These are phyloP conservation scores for Oryza glumipatula DNA, from an alignment of 176 grass and related monocot genomes.

Conservation along the genomic window DNA sequence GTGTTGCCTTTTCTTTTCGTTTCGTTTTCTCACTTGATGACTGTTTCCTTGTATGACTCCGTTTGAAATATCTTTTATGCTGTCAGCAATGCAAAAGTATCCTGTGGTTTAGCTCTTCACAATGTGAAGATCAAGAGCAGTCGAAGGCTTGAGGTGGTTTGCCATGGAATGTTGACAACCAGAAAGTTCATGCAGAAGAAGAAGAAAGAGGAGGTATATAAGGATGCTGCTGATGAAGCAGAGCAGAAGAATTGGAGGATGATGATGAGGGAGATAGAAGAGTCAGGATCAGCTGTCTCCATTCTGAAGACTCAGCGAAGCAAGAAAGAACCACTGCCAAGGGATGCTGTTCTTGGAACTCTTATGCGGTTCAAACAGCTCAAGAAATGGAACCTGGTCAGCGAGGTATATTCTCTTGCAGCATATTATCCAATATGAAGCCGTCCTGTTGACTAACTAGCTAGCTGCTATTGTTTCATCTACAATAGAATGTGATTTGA, in stretches of 20 bases:
- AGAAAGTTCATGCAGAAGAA: slow-evolving; percentile 88
- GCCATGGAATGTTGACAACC: slow-evolving; percentile 71
- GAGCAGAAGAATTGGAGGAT: slow-evolving; percentile 82
- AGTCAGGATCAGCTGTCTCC: slow-evolving; percentile 63
- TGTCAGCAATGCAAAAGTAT: slow-evolving; percentile 67
- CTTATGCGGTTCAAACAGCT: slow-evolving; percentile 89
- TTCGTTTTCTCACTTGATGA: not conserved
- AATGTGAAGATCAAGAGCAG: slow-evolving; percentile 51
- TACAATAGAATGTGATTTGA: slow-evolving; percentile 6
- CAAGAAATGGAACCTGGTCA: slow-evolving; percentile 87
- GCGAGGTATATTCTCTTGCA: slow-evolving; percentile 64
- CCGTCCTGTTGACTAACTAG: slow-evolving; percentile 12
- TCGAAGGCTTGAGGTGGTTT: slow-evolving; percentile 56
- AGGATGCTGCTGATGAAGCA: slow-evolving; percentile 67
- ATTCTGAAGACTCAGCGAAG: slow-evolving; percentile 65
- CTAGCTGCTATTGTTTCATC: not conserved
- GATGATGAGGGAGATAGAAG: slow-evolving; percentile 88
- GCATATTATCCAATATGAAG: slow-evolving; percentile 21
- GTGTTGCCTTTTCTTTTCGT: not conserved
- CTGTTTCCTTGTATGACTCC: slow-evolving; percentile 11
- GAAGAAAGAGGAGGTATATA: slow-evolving; percentile 73
- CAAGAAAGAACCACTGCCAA: slow-evolving; percentile 53
- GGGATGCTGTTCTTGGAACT: slow-evolving; percentile 76
- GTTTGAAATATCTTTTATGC: slow-evolving; percentile 23
- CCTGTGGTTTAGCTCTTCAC: slow-evolving; percentile 34